Percentiles rank a stretch among this genome's conserved stretches.
Evolutionary conservation across 208 protist species (phyloP).

Genomic region (Trypanosoma platydactyli): DNA sequence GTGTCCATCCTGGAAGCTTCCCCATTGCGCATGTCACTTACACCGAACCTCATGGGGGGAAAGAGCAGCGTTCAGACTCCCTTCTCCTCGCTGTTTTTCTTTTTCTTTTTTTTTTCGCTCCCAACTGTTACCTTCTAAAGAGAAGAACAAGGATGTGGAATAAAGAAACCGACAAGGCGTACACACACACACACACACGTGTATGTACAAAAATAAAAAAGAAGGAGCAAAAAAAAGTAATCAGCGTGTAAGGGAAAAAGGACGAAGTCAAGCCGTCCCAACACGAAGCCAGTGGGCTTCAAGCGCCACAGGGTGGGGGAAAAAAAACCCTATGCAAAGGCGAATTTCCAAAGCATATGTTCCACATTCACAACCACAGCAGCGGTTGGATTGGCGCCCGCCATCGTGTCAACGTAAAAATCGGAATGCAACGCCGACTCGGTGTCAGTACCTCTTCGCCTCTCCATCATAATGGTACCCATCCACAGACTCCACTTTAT

Average conservation of each 20-base stretch:
- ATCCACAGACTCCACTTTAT: constrained; percentile 33
- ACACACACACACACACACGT: too few relatives aligned
- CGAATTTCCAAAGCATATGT: constrained; percentile 40
- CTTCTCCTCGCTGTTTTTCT: neutral
- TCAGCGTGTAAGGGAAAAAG: neutral
- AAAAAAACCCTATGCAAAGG: constrained; percentile 1
- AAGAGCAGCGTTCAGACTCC: neutral
- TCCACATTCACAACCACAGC: constrained; percentile 48
- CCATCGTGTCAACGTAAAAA: constrained; percentile 13
- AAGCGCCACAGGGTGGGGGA: too few relatives aligned
- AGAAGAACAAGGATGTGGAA: constrained; percentile 13
- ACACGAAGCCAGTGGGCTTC: too few relatives aligned
- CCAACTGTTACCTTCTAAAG: neutral
- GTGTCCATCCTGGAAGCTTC: neutral
- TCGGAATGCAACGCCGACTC: constrained; percentile 22
- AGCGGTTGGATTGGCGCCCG: neutral
- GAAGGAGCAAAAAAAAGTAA: neutral
- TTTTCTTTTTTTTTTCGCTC: neutral
- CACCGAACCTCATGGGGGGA: neutral
- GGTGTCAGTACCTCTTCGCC: constrained; percentile 36
- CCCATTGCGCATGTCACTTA: neutral
- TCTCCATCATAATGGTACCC: constrained; percentile 54
- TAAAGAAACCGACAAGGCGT: too few relatives aligned
- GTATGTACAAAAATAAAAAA: neutral
- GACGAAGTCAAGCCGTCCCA: neutral